Conservation (phyloP, 306 rosid genomes). For the Gleditsia sinensis region DNA sequence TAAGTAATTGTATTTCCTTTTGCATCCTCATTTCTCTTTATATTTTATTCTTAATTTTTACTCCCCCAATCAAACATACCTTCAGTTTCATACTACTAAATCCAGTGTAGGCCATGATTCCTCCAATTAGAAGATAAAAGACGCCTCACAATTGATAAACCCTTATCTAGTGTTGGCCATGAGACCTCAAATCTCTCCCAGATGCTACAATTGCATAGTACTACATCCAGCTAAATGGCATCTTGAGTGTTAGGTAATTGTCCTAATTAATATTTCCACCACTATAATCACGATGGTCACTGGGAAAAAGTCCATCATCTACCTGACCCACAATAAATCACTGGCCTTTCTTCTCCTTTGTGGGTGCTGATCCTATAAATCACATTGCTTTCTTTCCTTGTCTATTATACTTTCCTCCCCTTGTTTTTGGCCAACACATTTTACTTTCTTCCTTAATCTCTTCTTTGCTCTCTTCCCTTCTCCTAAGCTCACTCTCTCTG, state of each 20-base stretch:
- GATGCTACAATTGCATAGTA: background rate
- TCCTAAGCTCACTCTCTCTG: background rate
- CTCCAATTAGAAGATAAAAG: too few relatives aligned
- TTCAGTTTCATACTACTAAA: too few relatives aligned
- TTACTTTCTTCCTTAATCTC: slow-evolving; percentile 23
- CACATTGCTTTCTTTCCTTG: background rate
- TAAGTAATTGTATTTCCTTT: too few relatives aligned
- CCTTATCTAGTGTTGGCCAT: background rate
- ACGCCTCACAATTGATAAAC: too few relatives aligned
- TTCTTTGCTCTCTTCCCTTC: background rate
- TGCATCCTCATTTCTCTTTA: too few relatives aligned
- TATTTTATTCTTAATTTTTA: too few relatives aligned
- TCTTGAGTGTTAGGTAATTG: slow-evolving; percentile 4
- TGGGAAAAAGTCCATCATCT: background rate
- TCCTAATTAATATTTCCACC: background rate
- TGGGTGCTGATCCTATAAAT: background rate
- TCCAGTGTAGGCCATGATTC: too few relatives aligned
- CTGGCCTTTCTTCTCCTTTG: background rate
- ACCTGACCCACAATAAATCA: slow-evolving; percentile 27
- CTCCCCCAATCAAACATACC: too few relatives aligned
- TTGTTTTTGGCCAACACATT: too few relatives aligned
- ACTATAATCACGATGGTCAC: background rate
- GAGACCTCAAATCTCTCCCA: background rate
- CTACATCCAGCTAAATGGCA: slow-evolving; percentile 5
- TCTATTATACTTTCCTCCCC: too few relatives aligned